Percentiles rank a stretch among this genome's conserved stretches.
Evolutionary conservation across 1,284 basidiomycete genomes (phyloP).

Genomic region (Fomitopsis schrenkii): DNA sequence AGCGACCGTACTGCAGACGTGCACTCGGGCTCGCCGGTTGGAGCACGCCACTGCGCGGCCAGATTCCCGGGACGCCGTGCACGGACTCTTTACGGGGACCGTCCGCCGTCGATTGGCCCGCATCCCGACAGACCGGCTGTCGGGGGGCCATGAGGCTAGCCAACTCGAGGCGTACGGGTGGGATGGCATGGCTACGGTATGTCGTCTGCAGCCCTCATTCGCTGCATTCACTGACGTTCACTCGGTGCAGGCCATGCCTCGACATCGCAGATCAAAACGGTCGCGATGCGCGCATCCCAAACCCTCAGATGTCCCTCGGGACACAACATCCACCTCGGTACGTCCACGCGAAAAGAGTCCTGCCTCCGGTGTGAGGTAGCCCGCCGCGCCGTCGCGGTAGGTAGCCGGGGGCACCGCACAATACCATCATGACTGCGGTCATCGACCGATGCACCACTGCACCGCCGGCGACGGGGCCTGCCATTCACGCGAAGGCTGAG

Average conservation of each 20-base stretch:
- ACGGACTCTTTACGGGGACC: background rate
- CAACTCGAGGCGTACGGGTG: background rate
- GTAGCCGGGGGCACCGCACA: background rate
- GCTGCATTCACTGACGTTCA: background rate
- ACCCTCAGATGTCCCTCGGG: background rate
- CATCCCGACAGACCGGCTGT: background rate
- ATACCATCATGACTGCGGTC: background rate
- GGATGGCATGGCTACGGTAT: background rate
- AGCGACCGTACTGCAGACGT: background rate
- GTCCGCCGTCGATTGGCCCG: background rate
- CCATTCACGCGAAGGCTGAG: too few relatives aligned
- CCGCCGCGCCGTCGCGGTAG: background rate
- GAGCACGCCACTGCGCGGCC: background rate
- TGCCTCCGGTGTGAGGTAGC: background rate
- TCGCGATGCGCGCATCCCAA: background rate
- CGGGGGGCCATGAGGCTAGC: background rate
- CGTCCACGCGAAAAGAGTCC: background rate
- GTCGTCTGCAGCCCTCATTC: too few relatives aligned
- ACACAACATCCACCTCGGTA: background rate
- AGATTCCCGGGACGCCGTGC: background rate
- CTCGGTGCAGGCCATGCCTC: background rate
- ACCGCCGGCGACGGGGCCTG: background rate
- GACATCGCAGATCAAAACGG: background rate
- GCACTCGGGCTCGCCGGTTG: background rate
- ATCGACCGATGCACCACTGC: background rate